Conservation (phyloP, 768 basidiomycete species). For the Chiua virens region DNA sequence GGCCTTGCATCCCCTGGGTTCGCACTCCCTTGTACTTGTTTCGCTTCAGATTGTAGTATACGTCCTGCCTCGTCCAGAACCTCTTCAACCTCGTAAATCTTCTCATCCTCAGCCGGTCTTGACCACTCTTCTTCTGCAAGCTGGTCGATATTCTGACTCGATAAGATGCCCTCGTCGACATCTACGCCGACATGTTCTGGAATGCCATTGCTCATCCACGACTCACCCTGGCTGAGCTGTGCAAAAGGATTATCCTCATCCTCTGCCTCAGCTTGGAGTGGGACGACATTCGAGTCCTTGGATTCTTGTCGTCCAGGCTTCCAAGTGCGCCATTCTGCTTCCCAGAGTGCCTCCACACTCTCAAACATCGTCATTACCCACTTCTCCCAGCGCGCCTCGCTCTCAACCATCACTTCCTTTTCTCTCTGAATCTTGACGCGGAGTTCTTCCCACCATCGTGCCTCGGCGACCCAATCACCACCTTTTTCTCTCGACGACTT, state of each 20-base stretch:
- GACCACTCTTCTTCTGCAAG: slow-evolving; percentile 24
- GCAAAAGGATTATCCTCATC: slow-evolving; percentile 26
- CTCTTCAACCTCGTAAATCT: slow-evolving; percentile 17
- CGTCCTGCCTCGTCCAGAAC: slow-evolving; percentile 8
- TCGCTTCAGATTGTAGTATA: background rate
- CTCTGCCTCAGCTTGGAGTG: slow-evolving; percentile 15
- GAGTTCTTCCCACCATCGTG: slow-evolving; percentile 75
- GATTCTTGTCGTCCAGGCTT: slow-evolving; percentile 35
- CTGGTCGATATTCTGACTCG: slow-evolving; percentile 36
- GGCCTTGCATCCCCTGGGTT: no score
- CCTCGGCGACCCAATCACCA: slow-evolving; percentile 70
- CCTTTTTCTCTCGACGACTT: slow-evolving; percentile 57
- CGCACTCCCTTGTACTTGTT: no score
- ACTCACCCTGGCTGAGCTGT: slow-evolving; percentile 13
- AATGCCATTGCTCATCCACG: slow-evolving; percentile 7
- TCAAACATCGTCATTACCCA: slow-evolving; percentile 89
- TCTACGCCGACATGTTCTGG: slow-evolving; percentile 22
- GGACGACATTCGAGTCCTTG: slow-evolving; percentile 13
- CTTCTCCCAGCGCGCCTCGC: slow-evolving; percentile 54
- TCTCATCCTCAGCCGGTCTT: slow-evolving; percentile 2
- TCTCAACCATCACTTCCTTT: slow-evolving; percentile 26
- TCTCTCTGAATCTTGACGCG: slow-evolving; percentile 56
- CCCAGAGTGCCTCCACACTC: slow-evolving; percentile 87
- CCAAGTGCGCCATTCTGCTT: slow-evolving; percentile 58
- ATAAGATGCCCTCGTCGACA: slow-evolving; percentile 31